These are phyloP conservation scores for Coelastrella sp. DNA, from an alignment of 139 green algal genomes.

Conservation along the genomic window DNA sequence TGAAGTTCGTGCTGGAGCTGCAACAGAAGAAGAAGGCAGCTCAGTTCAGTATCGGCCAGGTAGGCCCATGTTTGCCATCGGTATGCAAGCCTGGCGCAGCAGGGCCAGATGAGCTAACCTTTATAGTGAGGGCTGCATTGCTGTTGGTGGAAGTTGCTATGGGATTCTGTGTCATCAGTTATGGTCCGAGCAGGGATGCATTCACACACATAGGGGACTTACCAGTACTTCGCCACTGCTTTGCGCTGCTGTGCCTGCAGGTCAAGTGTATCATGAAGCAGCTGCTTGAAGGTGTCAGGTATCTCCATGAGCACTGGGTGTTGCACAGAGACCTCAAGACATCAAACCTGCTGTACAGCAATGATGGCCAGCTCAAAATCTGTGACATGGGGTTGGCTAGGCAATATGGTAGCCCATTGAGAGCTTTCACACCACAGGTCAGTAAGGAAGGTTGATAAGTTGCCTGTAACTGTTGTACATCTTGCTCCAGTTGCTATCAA, in stretches of 20 bases:
- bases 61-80: not conserved
- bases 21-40: conserved; percentile 38
- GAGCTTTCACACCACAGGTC: conserved; percentile 71
- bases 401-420: conserved; percentile 80
- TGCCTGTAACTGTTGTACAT: not conserved
- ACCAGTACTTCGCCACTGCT: no score
- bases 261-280: conserved; percentile 91
- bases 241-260: conserved; percentile 47
- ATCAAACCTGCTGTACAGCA: conserved; percentile 98
- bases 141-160: no score
- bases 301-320: conserved; percentile 95
- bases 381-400: conserved; percentile 98
- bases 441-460: not conserved
- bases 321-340: conserved; percentile 96
- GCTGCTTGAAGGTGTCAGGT: conserved; percentile 88
- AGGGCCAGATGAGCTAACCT: no score
- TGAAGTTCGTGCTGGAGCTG: conserved; percentile 81
- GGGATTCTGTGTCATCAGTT: no score
- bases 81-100: no score
- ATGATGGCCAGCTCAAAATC: conserved; percentile 95
- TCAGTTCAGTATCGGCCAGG: conserved; percentile 41
- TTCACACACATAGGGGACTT: no score
- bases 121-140: no score
- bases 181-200: no score
- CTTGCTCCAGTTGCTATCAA: no score